Evolutionary conservation across 176 grass and related monocot species (phyloP), one percentile per base, ranked within the genome.

Genomic region (Paspalum vaginatum): DNA sequence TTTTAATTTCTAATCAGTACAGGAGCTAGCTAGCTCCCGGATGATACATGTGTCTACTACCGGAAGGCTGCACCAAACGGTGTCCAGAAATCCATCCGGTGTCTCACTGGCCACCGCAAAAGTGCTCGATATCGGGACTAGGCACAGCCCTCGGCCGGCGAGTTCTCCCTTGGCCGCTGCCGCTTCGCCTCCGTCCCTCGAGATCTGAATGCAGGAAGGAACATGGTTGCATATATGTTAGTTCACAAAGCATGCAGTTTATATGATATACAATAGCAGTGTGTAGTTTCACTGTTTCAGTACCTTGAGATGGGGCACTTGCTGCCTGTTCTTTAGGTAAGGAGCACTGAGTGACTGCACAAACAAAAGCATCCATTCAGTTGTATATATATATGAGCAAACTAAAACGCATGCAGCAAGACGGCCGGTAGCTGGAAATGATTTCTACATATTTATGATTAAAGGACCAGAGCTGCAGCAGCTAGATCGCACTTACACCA

Each of bases 101-200:
- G 85, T 85, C 39, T 95, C 90, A 39, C 88, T 82, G 25, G 92
- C 62, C 75, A 93, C 96, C 4, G 86, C 90, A 38, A 91, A 93
- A 39, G 90, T 98, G 90, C 92, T 94, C 0, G 92, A 86, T 64
- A 98, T 88, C 1, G 96, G 96, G 20, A 98, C 88, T 7, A 98
- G 88, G 83, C 96, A 98, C 14, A 98, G 46, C 44, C 96, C 96
- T 87, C 90, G 86, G 55, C 84, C 85, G 17, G 50, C 84, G 26
- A 98, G 91, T 39, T 85, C 86, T 60, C 76, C 65, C 43, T 83
- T 89, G 32, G 56, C 10, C 41, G 57, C 89, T n/a, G 67, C 85
- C 39, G 78, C 39, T 48, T 83, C 82, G 0, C 86, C 81, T 20
- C 63, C 17, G 8, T 85, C 88, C 76, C 83, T 76, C 21, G 62